Base-by-base conservation (phyloP, 371 early-diverging fungal species). In the Batkoa obscura region DNA sequence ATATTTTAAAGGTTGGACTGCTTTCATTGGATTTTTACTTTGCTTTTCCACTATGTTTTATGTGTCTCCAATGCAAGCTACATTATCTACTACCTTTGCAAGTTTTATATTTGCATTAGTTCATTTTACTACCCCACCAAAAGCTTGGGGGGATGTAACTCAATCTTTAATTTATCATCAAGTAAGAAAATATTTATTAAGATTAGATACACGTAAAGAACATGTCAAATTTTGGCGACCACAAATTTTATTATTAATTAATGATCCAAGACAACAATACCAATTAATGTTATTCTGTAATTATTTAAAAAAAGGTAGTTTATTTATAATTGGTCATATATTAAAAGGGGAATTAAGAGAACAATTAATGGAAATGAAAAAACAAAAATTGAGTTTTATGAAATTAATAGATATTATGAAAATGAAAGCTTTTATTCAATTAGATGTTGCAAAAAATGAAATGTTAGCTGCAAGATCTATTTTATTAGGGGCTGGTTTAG, bases 221-320 rank as follows among this genome's bases (percentile, higher is more conserved):
- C 74, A 78, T 50, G 73, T 79, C 64, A 79, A 79, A 62, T 75
- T 71, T 54, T 80, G 81, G 81, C 57, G 81, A 37, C 80, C 80
- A 3, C 78, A 78, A 60, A 76, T 78, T 42, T 56, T 79, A 55
- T 63, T 80, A 3, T 60, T 76, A 12, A 73, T 76, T 8, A 68
- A 71, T 53, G 70, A 73, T 34, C 78, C 77, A 43, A 61, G 72
- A 37, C 62, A 66, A 34, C 67, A 66, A 39, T 63, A 66, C 43
- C 66, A 66, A 3, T 54, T 79, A 56, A 73, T 79, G 34, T 69
- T 70, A 46, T 79, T 80, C 45, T 75, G 75, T 57, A 80, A 80
- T 57, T 62, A 71, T 35, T 58, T 79, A 50, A 80, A 80, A 58
- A 80, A 80, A 60, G 80, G 81, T 33, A 73, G 74, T 0, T 67